Conservation (phyloP, 108 stramenopile genomes). For the Pseudonitzschia delicatissima region DNA sequence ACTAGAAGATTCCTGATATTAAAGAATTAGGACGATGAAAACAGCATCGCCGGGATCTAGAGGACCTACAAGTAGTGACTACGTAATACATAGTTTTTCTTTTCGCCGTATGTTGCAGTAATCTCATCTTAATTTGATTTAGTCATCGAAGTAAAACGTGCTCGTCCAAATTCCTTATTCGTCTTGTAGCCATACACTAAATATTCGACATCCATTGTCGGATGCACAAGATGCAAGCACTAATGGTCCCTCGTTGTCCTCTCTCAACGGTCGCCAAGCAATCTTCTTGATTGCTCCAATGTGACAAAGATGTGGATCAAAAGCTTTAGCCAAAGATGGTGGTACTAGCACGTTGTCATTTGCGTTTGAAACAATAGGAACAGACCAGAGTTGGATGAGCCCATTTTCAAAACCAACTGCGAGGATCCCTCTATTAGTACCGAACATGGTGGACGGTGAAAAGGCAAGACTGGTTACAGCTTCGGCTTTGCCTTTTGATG, state of each 20-base stretch:
- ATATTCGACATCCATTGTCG: conserved; percentile 54
- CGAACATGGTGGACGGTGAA: conserved; percentile 39
- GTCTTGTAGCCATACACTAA: conserved; percentile 5
- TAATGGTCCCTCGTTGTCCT: not conserved
- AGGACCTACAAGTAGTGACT: too few species aligned
- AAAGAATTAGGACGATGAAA: too few species aligned
- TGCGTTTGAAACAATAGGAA: conserved; percentile 28
- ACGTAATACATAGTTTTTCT: too few species aligned
- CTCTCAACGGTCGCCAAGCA: conserved; percentile 45
- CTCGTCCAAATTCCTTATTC: not conserved
- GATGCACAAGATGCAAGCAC: conserved; percentile 44
- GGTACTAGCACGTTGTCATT: not conserved
- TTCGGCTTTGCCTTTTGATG: conserved; percentile 46
- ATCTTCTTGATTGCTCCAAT: conserved; percentile 53
- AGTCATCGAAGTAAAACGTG: too few species aligned
- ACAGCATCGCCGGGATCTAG: too few species aligned
- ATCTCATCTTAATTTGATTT: too few species aligned
- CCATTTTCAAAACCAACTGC: conserved; percentile 80
- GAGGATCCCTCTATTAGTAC: conserved; percentile 28
- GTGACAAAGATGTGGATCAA: conserved; percentile 43
- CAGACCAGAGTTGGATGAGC: conserved; percentile 66
- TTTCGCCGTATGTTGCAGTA: too few species aligned
- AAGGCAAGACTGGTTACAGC: conserved; percentile 80
- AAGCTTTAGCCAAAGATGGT: not conserved
- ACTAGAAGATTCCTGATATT: too few species aligned